These are phyloP conservation scores for Ascochyta lentis DNA, from an alignment of 2,329 filamentous ascomycete species.

Conservation along the genomic window DNA sequence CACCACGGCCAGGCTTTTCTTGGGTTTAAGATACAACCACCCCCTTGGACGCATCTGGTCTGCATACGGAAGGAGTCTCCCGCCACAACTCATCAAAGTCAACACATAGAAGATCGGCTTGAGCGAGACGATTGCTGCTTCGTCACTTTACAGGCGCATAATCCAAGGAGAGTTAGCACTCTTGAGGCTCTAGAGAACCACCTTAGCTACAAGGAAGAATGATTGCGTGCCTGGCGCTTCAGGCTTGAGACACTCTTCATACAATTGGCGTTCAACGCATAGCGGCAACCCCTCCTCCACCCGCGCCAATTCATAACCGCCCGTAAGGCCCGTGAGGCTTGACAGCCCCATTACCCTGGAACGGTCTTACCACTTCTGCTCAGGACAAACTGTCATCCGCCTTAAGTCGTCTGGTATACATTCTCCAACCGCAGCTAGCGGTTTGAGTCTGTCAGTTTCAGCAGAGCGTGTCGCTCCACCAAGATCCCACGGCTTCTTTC, in stretches of 20 bases:
- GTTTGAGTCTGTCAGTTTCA: conserved; percentile 51
- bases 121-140: conserved; percentile 26
- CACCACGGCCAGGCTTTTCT: conserved; percentile 4
- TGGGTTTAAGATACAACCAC: neutral
- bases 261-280: conserved; percentile 44
- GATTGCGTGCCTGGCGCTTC: conserved; percentile 48
- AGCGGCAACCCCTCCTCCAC: conserved; percentile 30
- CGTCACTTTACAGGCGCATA: conserved; percentile 34
- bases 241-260: conserved; percentile 50
- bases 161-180: conserved; percentile 21
- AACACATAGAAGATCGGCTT: neutral
- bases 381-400: conserved; percentile 37
- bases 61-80: neutral
- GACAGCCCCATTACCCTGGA: neutral
- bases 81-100: conserved; percentile 1
- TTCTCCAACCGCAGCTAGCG: conserved; percentile 32
- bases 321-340: conserved; percentile 30
- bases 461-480: conserved; percentile 41
- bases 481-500: conserved; percentile 26
- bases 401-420: conserved; percentile 41
- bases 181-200: conserved; percentile 27
- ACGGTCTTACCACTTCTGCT: conserved; percentile 23
- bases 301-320: conserved; percentile 26
- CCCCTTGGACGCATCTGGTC: neutral
- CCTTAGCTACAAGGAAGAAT: conserved; percentile 37